Percentiles rank a stretch among this genome's conserved stretches.
phyloP scores from a whole-genome alignment of 108 stramenopile genomes.

The Nitzschia sp. region DNA sequence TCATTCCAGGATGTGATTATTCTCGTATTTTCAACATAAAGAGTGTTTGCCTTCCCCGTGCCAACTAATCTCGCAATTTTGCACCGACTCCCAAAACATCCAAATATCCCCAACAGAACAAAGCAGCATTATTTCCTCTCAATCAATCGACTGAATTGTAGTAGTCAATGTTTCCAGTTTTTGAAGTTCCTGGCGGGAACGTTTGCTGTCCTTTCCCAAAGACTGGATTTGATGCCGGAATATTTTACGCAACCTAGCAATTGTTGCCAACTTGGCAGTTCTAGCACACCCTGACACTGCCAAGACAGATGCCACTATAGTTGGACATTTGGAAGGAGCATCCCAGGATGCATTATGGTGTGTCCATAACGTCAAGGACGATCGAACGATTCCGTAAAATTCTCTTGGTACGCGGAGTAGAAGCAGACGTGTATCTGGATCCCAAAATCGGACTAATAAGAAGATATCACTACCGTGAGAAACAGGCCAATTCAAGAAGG shows the following conservation, averaged over 20 bases:
- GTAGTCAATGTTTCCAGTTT: background rate
- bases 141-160: constrained; percentile 23
- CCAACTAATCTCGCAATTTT: too few species aligned
- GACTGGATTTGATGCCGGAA: background rate
- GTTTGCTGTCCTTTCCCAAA: background rate
- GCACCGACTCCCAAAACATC: too few species aligned
- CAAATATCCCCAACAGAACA: too few species aligned
- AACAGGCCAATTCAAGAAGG: background rate
- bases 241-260: background rate
- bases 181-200: background rate
- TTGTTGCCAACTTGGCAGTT: constrained; percentile 58
- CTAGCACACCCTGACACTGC: constrained; percentile 64
- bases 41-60: too few species aligned
- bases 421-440: constrained; percentile 46
- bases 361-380: constrained; percentile 26
- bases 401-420: constrained; percentile 62
- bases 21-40: too few species aligned
- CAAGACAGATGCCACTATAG: constrained; percentile 48
- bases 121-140: background rate
- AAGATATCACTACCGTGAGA: background rate
- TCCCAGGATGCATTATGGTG: constrained; percentile 29
- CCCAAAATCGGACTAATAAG: constrained; percentile 48
- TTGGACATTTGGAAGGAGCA: constrained; percentile 14
- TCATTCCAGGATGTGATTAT: too few species aligned
- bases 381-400: constrained; percentile 38